Evolutionary conservation across 306 rosid genomes (phyloP), one percentile per base, ranked within the genome.

Genomic region (Luffa aegyptiaca): DNA sequence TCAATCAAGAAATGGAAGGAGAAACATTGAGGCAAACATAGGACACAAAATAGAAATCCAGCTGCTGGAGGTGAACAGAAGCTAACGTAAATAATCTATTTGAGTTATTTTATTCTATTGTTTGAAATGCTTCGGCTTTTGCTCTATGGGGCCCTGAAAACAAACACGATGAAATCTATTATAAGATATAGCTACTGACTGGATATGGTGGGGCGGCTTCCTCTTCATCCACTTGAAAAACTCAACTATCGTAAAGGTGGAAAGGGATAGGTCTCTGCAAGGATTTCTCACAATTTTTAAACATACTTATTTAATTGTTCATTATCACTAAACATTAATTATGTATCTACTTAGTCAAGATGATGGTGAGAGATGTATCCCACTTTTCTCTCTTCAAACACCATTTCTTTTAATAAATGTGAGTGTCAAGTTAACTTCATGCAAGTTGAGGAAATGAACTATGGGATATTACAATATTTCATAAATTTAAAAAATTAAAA

Each of bases 21-120:
- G 78, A 72, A 45, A 72, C 31, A 31, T 11, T 72, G 77, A 8
- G 8, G 6, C 51, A 36, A 16, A 41, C 42, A 49, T 5, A 49
- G 26, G 26, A 31, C 78, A 73, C 78, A 10, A 20, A 49, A 33
- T 74, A 74, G 41, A 71, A 71, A 21, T 11, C 31, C 76, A 21
- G 17, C 41, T 45, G 56, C 76, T 11, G 56, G 56, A 11, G 76
- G 39, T 21, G 76, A 70, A 70, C 55, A 70, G 39, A 44, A 70
- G 78, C 78, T n/a, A 51, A 74, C 53, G 79, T 75, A 75, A 75
- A 75, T 36, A 75, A 63, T 75, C 35, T 35, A 75, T 16, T 35
- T 35, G 48, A 35, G 26, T 18, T 33, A 36, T 4, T 18, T 16
- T 36, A 75, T 51, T 17, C n/a, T 8, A 52, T 74, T 75, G 64